Conservation (phyloP, 495 filamentous ascomycete genomes). For the Cudoniella acicularis region DNA sequence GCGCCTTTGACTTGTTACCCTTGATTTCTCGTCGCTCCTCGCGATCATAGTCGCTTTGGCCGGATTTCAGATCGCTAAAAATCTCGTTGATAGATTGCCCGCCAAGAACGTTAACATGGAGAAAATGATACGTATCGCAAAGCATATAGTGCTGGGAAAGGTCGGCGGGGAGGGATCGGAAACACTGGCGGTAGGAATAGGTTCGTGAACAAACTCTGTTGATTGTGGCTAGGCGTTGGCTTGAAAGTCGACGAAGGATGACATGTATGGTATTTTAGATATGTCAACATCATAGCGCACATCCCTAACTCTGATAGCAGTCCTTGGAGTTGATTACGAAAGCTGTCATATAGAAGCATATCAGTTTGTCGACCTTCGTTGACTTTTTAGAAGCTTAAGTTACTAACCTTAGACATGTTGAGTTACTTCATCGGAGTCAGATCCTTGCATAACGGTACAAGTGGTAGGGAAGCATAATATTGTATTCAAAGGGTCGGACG, state of each 20-base stretch:
- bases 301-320: constrained; percentile 11
- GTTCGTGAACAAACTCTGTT: constrained; percentile 25
- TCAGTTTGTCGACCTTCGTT: not conserved
- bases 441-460: not conserved
- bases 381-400: not conserved
- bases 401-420: not conserved
- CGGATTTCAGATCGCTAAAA: constrained; percentile 22
- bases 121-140: constrained; percentile 27
- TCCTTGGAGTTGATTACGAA: not conserved
- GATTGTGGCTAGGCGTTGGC: constrained; percentile 21
- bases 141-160: constrained; percentile 27
- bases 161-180: constrained; percentile 26
- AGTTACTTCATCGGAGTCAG: not conserved
- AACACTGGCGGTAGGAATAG: constrained; percentile 28
- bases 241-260: constrained; percentile 14
- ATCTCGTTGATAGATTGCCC: constrained; percentile 27
- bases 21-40: constrained; percentile 18
- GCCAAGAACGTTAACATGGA: constrained; percentile 25
- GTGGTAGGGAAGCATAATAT: not conserved
- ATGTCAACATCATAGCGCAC: constrained; percentile 7
- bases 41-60: constrained; percentile 26
- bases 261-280: constrained; percentile 16
- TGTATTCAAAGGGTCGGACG: too few species aligned
- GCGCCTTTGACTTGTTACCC: constrained; percentile 24
- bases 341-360: not conserved